Percentiles rank a stretch among this genome's conserved stretches.
These are phyloP conservation scores for Emmonsiellopsis sp. DNA, from an alignment of 2,329 filamentous ascomycete species.

Conservation along the genomic window DNA sequence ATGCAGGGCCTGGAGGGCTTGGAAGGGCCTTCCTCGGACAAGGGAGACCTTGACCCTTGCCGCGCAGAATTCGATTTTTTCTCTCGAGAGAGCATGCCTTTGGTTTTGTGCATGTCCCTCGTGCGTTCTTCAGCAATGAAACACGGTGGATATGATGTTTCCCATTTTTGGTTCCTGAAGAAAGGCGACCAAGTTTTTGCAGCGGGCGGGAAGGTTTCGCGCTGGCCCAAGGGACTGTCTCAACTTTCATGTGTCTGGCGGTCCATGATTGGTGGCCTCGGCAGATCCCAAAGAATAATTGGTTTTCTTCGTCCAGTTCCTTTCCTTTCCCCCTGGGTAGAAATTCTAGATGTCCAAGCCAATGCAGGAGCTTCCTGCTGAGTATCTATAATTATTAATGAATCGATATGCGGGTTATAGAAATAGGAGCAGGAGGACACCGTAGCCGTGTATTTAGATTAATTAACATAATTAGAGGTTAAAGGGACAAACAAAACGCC, in stretches of 20 bases:
- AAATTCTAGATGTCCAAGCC: not conserved
- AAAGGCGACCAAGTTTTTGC: not conserved
- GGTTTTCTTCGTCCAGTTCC: not conserved
- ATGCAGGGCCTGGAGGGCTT: not conserved
- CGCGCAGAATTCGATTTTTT: not conserved
- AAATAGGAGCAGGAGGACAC: too few species aligned
- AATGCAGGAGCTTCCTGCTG: too few species aligned
- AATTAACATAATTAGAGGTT: too few species aligned
- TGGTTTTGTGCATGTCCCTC: too few species aligned
- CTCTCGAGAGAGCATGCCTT: not conserved
- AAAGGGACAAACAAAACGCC: too few species aligned
- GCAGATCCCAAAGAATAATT: not conserved
- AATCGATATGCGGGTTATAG: too few species aligned
- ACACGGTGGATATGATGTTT: not conserved
- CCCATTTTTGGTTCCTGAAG: conserved; percentile 1
- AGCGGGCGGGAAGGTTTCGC: not conserved
- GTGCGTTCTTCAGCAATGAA: not conserved
- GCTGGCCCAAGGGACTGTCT: not conserved
- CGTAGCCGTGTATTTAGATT: too few species aligned
- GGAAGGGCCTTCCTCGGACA: not conserved
- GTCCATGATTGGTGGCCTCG: not conserved
- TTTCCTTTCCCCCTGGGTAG: not conserved
- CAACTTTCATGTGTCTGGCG: not conserved
- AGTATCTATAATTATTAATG: too few species aligned
- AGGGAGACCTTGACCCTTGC: not conserved